phyloP scores from a whole-genome alignment of 495 filamentous ascomycete species.

The Penicillium crystallinum region DNA sequence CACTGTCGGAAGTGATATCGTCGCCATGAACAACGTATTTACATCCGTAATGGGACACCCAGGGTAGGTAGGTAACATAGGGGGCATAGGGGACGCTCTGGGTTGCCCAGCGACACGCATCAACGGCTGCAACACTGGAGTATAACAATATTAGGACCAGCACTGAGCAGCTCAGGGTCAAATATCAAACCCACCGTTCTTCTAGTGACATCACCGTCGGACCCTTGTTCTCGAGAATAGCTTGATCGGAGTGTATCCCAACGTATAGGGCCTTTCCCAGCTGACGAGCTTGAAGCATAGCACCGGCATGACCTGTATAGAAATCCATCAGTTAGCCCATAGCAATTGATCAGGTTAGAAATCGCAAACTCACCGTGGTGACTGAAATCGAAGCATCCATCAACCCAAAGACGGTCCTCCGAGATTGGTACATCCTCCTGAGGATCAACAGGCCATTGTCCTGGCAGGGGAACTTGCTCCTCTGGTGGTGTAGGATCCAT shows the following conservation, averaged over 20 bases:
- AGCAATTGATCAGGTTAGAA: conserved; percentile 3
- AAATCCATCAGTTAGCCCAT: conserved; percentile 2
- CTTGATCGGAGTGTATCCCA: conserved; percentile 90
- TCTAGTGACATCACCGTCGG: conserved; percentile 93
- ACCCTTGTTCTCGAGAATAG: conserved; percentile 93
- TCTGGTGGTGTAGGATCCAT: conserved; percentile 23
- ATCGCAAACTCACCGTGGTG: conserved; percentile 67
- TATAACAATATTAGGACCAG: conserved; percentile 19
- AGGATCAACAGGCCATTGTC: conserved; percentile 63
- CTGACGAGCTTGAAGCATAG: conserved; percentile 87
- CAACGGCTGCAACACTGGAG: conserved; percentile 67
- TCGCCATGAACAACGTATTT: conserved; percentile 89
- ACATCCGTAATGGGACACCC: conserved; percentile 93
- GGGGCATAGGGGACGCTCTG: conserved; percentile 77
- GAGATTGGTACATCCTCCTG: conserved; percentile 55
- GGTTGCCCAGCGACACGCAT: conserved; percentile 93
- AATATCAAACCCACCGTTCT: conserved; percentile 60
- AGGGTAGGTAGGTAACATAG: conserved; percentile 88
- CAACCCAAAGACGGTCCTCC: conserved; percentile 86
- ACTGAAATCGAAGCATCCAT: conserved; percentile 98
- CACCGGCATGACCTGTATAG: conserved; percentile 79
- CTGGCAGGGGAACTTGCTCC: conserved; percentile 38
- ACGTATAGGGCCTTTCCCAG: conserved; percentile 84
- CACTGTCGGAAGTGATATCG: conserved; percentile 79
- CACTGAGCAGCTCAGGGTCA: not conserved